phyloP scores from a whole-genome alignment of 495 filamentous ascomycete genomes.

The Penicillium malachiteum region DNA sequence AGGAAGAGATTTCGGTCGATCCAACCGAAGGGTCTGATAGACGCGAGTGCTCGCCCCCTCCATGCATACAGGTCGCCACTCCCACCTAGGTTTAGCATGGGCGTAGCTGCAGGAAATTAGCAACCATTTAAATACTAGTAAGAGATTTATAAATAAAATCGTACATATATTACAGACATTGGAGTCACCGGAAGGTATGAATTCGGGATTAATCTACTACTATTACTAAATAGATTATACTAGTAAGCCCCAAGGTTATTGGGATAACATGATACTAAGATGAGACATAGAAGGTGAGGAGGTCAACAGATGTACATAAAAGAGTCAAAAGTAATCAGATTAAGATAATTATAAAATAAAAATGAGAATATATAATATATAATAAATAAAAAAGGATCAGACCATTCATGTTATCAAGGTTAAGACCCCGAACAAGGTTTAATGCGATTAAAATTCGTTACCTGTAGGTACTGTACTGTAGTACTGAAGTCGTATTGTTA shows the following conservation, averaged over 20 bases:
- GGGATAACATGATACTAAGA: too few species aligned
- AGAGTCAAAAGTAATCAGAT: neutral
- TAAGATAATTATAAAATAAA: neutral
- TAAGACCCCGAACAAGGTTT: neutral
- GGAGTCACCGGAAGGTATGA: too few species aligned
- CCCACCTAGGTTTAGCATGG: constrained; percentile 3
- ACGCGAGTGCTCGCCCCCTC: constrained; percentile 6
- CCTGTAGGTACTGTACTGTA: too few species aligned
- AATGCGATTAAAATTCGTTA: too few species aligned
- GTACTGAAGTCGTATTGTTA: constrained; percentile 5
- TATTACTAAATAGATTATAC: too few species aligned
- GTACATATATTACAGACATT: too few species aligned
- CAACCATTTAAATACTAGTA: neutral
- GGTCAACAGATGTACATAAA: neutral
- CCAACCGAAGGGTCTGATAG: constrained; percentile 15
- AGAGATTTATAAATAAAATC: too few species aligned
- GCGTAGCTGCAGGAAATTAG: constrained; percentile 10
- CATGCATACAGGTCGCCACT: constrained; percentile 2
- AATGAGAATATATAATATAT: too few species aligned
- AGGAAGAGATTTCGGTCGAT: constrained; percentile 2
- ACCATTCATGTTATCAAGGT: neutral
- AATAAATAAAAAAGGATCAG: neutral
- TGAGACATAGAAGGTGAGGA: neutral
- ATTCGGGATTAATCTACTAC: too few species aligned
- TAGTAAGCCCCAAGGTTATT: too few species aligned